These are phyloP conservation scores for Corrigiola litoralis DNA, from an alignment of 179 eudicot species.

Conservation along the genomic window DNA sequence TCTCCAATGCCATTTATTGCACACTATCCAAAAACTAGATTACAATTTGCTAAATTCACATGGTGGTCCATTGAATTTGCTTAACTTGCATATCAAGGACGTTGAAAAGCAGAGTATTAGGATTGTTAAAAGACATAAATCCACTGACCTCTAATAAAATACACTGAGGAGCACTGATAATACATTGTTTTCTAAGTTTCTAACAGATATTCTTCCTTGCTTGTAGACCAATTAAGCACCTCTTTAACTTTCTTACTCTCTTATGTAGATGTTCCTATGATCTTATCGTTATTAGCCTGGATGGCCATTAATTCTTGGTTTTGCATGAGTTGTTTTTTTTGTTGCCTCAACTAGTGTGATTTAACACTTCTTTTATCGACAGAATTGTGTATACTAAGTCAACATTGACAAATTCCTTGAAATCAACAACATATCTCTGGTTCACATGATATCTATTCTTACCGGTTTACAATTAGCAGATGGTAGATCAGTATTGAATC, in stretches of 20 bases:
- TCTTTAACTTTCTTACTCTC: not conserved
- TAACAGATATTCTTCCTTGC: not conserved
- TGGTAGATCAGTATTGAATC: not conserved
- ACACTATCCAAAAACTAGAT: not conserved
- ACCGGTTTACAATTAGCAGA: not conserved
- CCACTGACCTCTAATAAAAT: not conserved
- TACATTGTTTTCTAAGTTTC: not conserved
- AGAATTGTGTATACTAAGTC: too few species aligned
- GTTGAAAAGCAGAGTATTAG: not conserved
- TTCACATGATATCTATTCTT: not conserved
- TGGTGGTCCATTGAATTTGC: constrained; percentile 4
- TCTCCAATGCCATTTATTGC: not conserved
- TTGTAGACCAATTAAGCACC: not conserved
- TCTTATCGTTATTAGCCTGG: too few species aligned
- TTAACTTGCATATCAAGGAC: not conserved
- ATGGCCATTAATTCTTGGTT: too few species aligned
- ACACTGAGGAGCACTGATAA: not conserved
- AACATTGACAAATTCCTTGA: not conserved
- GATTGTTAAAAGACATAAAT: constrained; percentile 3
- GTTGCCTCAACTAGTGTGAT: not conserved
- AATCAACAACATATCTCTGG: not conserved
- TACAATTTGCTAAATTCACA: not conserved
- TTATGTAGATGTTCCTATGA: too few species aligned
- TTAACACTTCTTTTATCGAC: not conserved
- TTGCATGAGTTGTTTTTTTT: not conserved